Percentiles rank a stretch among this genome's conserved stretches.
Evolutionary conservation across 257 asterid species (phyloP).

Genomic region (Verbascum thapsus): DNA sequence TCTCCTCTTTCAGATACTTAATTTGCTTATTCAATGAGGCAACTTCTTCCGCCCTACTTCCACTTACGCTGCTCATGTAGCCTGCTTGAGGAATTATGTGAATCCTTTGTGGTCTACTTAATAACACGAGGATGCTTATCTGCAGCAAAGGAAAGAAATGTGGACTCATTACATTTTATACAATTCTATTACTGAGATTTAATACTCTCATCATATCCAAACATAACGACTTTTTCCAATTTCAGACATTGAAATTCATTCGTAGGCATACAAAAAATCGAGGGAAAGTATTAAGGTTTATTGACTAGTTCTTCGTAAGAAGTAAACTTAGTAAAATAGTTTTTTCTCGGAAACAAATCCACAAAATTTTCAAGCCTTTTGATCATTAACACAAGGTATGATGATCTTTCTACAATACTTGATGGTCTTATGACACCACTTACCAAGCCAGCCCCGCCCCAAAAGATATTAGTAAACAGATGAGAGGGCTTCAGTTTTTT

Average conservation of each 20-base stretch:
- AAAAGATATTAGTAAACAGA: too few relatives aligned
- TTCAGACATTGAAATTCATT: too few relatives aligned
- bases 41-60: slow-evolving; percentile 44
- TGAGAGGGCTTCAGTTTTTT: too few relatives aligned
- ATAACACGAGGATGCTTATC: slow-evolving; percentile 79
- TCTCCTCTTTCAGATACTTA: slow-evolving; percentile 73
- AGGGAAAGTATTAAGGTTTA: not conserved
- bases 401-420: too few relatives aligned
- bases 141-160: slow-evolving; percentile 35
- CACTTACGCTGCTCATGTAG: slow-evolving; percentile 37
- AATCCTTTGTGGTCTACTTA: slow-evolving; percentile 86
- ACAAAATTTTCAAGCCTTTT: not conserved
- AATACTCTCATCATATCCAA: too few relatives aligned
- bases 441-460: too few relatives aligned
- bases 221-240: too few relatives aligned
- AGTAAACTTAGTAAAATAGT: not conserved
- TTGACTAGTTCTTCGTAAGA: not conserved
- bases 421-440: too few relatives aligned
- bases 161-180: not conserved
- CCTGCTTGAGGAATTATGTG: slow-evolving; percentile 72
- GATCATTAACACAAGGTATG: too few relatives aligned
- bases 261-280: too few relatives aligned
- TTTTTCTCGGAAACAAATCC: not conserved
- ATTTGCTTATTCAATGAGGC: slow-evolving; percentile 56
- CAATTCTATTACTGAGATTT: not conserved